Evolutionary conservation across 768 basidiomycete genomes (phyloP), one percentile per base, ranked within the genome.

Genomic region (Mycena haematopus): DNA sequence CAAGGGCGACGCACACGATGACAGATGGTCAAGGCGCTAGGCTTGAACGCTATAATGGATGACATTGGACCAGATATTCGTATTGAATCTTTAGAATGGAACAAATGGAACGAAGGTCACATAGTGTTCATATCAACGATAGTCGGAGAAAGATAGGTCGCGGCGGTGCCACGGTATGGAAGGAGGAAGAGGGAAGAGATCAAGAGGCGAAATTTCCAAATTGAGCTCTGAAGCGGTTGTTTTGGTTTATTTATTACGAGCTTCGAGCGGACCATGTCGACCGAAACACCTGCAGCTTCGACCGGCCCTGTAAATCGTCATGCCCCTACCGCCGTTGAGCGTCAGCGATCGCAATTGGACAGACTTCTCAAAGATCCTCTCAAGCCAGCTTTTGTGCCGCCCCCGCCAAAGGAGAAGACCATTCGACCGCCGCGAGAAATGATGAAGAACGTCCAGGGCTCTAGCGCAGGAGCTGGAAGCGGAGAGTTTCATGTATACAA

Each of bases 381-480:
- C 8, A 96, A 95, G 73, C 87, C 89, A 1, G 92, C 89, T 1
- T 85, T 85, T 71, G 78, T 99, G 11, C 94, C 96, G 2, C 70
- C 84, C n/a, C 81, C 91, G 1, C 90, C 91, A 6, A 91, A 92
- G 74, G 91, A 92, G 65, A 95, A 93, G 79, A 82, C 81, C 0
- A 80, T 98, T 31, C 81, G 95, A 21, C 81, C 95, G 1, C 82
- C 96, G 10, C 82, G 93, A 52, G 97, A 95, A 74, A 95, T 95
- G 93, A 98, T 99, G 93, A 98, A 97, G 84, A 99, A 99, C 69
- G 96, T 99, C 8, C 96, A 98, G 75, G 97, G 97, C 0, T 96
- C 93, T 17, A 94, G 93, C 75, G 95, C 97, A 8, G 97, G 96
- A 47, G 97, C 97, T 19, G 97, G 97, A 53, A 94, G 92, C 59